These are phyloP conservation scores for Heimioporus retisporus DNA, from an alignment of 1,284 basidiomycete species.

Conservation along the genomic window DNA sequence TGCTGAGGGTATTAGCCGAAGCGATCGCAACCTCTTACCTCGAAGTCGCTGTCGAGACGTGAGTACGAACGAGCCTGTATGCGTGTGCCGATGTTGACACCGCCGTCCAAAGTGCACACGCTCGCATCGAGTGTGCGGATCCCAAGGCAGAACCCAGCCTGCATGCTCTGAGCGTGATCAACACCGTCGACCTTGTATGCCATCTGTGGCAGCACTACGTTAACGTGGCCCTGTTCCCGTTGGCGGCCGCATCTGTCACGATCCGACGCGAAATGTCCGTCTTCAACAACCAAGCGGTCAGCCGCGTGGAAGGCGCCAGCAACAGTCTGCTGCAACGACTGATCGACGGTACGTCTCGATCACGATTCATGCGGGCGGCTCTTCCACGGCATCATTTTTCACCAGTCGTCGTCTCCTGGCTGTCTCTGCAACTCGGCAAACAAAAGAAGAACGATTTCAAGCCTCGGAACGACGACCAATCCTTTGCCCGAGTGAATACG, in stretches of 20 bases:
- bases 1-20: slow-evolving; percentile 92
- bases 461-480: slow-evolving; percentile 95
- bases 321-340: slow-evolving; percentile 89
- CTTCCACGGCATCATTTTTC: not conserved
- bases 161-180: slow-evolving; percentile 75
- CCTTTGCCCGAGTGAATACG: slow-evolving; percentile 95
- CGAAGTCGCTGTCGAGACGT: slow-evolving; percentile 95
- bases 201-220: slow-evolving; percentile 99
- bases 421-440: slow-evolving; percentile 82
- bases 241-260: slow-evolving; percentile 89
- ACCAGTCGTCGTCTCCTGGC: slow-evolving; percentile 75
- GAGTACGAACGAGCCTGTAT: slow-evolving; percentile 35
- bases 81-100: slow-evolving; percentile 5
- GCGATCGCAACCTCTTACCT: slow-evolving; percentile 90
- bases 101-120: slow-evolving; percentile 65
- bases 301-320: slow-evolving; percentile 88
- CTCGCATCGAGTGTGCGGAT: slow-evolving; percentile 81
- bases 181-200: slow-evolving; percentile 88
- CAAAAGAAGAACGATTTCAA: slow-evolving; percentile 99
- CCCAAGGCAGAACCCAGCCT: slow-evolving; percentile 85
- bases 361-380: slow-evolving; percentile 4
- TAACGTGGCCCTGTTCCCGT: slow-evolving; percentile 90
- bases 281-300: slow-evolving; percentile 93
- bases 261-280: slow-evolving; percentile 94
- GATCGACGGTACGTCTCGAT: slow-evolving; percentile 74